phyloP scores from a whole-genome alignment of 345 rosid genomes.

The Syzygium jambos region DNA sequence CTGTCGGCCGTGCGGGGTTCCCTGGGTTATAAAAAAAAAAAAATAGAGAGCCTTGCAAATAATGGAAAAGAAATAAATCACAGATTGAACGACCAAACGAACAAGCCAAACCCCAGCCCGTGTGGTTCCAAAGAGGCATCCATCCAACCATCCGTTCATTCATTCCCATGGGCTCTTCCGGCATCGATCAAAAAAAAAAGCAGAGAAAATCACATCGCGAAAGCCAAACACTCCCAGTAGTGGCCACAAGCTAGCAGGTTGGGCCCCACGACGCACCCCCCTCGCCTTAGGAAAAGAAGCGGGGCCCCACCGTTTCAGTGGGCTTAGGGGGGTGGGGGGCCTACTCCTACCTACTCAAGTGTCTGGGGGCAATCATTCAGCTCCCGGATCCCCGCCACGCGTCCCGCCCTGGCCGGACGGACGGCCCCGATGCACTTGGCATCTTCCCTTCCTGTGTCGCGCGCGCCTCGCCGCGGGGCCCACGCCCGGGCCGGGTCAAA shows the following conservation, averaged over 20 bases:
- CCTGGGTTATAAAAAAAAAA: no score
- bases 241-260: neutral
- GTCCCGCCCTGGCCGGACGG: neutral
- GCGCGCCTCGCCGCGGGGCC: neutral
- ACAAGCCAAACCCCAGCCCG: no score
- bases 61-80: no score
- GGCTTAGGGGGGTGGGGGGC: neutral
- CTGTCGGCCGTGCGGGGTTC: no score
- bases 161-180: no score
- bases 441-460: neutral
- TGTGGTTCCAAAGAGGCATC: no score
- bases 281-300: no score
- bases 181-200: no score
- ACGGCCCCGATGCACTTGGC: neutral
- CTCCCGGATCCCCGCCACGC: neutral
- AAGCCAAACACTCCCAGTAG: neutral
- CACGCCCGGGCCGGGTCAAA: neutral
- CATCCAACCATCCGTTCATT: no score
- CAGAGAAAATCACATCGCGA: neutral
- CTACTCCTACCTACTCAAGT: neutral
- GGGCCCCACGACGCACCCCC: neutral
- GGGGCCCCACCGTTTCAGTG: neutral
- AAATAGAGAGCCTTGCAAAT: no score
- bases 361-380: neutral
- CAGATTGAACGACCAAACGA: no score